phyloP scores from a whole-genome alignment of 441 rosid genomes.

The Pelargonium australe region DNA sequence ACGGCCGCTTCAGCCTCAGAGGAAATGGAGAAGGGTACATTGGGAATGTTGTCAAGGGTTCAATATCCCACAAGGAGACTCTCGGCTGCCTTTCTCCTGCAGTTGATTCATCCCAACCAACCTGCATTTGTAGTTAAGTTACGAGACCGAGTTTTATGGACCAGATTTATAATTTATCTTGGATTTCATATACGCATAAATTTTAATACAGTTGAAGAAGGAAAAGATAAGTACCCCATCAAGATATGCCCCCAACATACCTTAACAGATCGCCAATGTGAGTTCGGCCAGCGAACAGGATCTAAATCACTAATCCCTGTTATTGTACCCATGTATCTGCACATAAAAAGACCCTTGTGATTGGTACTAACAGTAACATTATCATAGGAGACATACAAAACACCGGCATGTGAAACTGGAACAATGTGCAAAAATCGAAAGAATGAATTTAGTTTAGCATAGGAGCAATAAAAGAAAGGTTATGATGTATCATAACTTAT shows the following conservation, averaged over 20 bases:
- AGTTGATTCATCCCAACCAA: conserved; percentile 99
- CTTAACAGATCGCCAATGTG: conserved; percentile 98
- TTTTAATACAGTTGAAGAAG: no score
- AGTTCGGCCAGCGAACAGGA: conserved; percentile 73
- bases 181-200: background rate
- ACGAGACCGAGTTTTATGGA: background rate
- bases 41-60: conserved; percentile 92
- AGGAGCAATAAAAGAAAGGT: no score
- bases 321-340: conserved; percentile 98
- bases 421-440: no score
- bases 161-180: background rate
- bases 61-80: conserved; percentile 98
- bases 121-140: conserved; percentile 39
- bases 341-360: background rate
- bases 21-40: conserved; percentile 97
- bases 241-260: conserved; percentile 26
- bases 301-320: conserved; percentile 94
- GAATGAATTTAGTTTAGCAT: no score
- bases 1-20: conserved; percentile 89
- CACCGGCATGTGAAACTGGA: no score
- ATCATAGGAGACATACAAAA: no score
- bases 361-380: background rate
- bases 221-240: background rate
- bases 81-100: conserved; percentile 99
- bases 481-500: no score